Base-by-base conservation (phyloP, 1,284 basidiomycete genomes). In the Exobasidium cylindrosporum region DNA sequence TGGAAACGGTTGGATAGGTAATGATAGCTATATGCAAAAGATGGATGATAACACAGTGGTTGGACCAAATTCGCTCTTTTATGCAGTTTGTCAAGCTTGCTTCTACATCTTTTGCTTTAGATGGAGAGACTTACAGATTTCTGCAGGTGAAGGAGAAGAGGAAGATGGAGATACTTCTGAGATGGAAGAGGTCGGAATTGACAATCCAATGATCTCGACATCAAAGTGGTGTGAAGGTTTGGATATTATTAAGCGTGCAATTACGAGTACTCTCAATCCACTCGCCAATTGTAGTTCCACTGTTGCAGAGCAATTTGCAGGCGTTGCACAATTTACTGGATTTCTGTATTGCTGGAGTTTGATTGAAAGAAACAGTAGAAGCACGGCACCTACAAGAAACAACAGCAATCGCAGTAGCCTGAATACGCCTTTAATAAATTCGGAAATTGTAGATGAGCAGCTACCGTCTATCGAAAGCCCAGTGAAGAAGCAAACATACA, bases 81-180 rank as follows among this genome's bases (percentile, higher is more conserved):
- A 97, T 80, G 92, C 95, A 4, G 89, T 97, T 31, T 84, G 88
- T 0, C 96, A 98, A 78, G 90, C 94, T 0, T 86, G 93, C 4
- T 96, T 99, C 80, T 86, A 98, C 73, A 92, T 98, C 67, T 99
- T 98, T 81, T 98, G 96, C 81, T 99, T 98, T 83, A 84, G 95
- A 21, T 98, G 94, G 95, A 83, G 91, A 65, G 92, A 94, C 72
- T 82, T 97, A 35, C 31, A 55, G 21, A 21, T 50, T 24, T 40
- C 32, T 13, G 26, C 40, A 13, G 7, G 24, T 24, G 29, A 26
- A 21, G 31, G 23, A 24, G 65, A 67, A 17, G 43, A 40, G 1
- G 58, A 53, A 24, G 58, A 35, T 24, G 49, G 24, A 14, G 56
- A 44, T 21, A 21, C 56, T 4, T 24, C 4, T 26, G 46, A 21